Conservation (phyloP, 2,329 filamentous ascomycete species). For the Lasiodiplodia gonubiensis region DNA sequence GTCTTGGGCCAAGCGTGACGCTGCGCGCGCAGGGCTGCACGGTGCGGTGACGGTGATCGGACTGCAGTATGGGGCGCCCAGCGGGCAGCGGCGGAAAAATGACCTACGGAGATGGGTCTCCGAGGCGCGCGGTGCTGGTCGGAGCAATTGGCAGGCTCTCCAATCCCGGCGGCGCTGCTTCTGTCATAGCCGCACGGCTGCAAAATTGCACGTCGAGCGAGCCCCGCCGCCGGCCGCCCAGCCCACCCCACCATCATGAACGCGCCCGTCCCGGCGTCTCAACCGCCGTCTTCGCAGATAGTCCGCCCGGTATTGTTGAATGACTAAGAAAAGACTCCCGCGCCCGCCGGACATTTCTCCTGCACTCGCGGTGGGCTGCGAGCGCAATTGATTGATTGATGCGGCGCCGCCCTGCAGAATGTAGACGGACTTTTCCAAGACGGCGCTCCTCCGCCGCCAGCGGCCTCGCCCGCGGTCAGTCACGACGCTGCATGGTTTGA, state of each 20-base stretch:
- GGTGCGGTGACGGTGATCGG: background rate
- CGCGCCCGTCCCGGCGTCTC: conserved; percentile 8
- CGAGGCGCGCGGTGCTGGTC: conserved; percentile 14
- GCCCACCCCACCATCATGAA: conserved; percentile 23
- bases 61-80: conserved; percentile 6
- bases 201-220: conserved; percentile 22
- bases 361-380: background rate
- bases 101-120: conserved; percentile 22
- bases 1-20: conserved; percentile 9
- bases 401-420: background rate
- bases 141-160: conserved; percentile 4
- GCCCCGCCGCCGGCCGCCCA: conserved; percentile 20
- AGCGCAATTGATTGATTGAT: conserved; percentile 6
- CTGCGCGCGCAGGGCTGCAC: background rate
- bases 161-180: conserved; percentile 18
- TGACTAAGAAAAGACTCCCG: conserved; percentile 14
- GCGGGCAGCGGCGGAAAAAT: conserved; percentile 17
- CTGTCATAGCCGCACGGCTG: conserved; percentile 14
- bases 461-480: conserved; percentile 1
- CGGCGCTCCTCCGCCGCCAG: background rate
- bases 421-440: conserved; percentile 3
- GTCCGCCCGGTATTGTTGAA: conserved; percentile 18
- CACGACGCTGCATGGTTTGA: conserved; percentile 3
- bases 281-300: conserved; percentile 25
- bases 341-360: conserved; percentile 11